Evolutionary conservation across 352 stramenopile species (phyloP), one percentile per base, ranked within the genome.

Genomic region (Sclerospora graminicola): DNA sequence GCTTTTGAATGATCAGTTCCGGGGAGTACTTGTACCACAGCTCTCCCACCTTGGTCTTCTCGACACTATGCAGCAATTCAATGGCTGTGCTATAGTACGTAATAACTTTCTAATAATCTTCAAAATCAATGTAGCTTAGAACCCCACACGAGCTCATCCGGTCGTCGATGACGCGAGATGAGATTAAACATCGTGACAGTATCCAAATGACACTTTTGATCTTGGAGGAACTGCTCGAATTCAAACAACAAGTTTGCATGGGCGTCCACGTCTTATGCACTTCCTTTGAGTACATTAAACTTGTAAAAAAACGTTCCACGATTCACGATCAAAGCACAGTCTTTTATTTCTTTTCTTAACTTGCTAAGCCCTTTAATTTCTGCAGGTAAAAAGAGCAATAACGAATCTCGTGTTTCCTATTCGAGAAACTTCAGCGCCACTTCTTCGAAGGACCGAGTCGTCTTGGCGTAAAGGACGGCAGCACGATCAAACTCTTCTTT

Each of bases 241-340:
- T n/a, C n/a, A n/a, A n/a, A n/a, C n/a, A n/a, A n/a, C n/a, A n/a
- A n/a, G n/a, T n/a, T n/a, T n/a, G n/a, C n/a, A n/a, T n/a, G n/a
- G n/a, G n/a, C n/a, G 19, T 93, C 82, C 2, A 94, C 77, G 35
- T 94, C 82, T 38, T 89, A 76, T 5, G 82, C 77, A 35, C 68
- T 85, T 8, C 71, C 77, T 41, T 86, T 87, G 2, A 90, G 51
- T 32, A 82, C 77, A 43, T 89, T 95, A 48, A 96, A 90, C 48
- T 93, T 90, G 58, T 95, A 97, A 48, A 33, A 95, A 97, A 8
- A 96, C 13, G 69, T 54, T 97, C 89, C 11, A 94, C 83, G 28
- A 97, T 86, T 88, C 89, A 97, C 15, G 88, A 95, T 37, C 82
- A 94, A 10, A 97, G 54, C 35, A 97, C 86, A 5, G 85, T 96